A percentile compares a stretch with the other conserved stretches of the same genome.
Evolutionary conservation across 202 grass and related monocot species (phyloP).

Genomic region (Setaria italica): DNA sequence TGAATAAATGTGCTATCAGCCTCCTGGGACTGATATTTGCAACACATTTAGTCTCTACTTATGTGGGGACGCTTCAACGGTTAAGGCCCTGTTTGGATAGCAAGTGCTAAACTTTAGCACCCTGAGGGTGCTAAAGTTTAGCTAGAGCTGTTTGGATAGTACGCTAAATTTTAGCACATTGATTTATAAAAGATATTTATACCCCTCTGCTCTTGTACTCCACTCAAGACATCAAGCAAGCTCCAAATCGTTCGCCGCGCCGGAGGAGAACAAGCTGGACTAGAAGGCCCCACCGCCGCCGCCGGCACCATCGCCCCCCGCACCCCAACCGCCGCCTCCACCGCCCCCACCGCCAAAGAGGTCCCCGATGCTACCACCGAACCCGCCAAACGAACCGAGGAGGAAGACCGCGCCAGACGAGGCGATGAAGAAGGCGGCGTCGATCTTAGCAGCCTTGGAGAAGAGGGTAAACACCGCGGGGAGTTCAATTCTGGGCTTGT

Average conservation of each 20-base stretch:
- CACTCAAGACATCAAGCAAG: too few species aligned
- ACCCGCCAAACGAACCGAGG: constrained; percentile 51
- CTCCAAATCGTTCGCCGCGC: constrained; percentile 49
- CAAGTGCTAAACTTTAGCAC: too few species aligned
- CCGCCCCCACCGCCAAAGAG: constrained; percentile 30
- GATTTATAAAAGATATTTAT: too few species aligned
- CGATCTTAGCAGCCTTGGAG: constrained; percentile 45
- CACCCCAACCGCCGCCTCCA: constrained; percentile 51
- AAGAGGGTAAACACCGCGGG: constrained; percentile 44
- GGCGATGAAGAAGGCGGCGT: constrained; percentile 61
- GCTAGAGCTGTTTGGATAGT: too few species aligned
- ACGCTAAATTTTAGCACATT: too few species aligned
- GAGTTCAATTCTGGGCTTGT: constrained; percentile 42
- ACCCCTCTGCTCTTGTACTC: too few species aligned
- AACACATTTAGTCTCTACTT: too few species aligned
- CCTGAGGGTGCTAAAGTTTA: too few species aligned
- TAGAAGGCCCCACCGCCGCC: constrained; percentile 68
- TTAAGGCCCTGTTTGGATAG: too few species aligned
- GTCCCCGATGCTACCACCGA: constrained; percentile 51
- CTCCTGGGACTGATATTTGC: too few species aligned
- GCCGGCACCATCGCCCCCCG: constrained; percentile 51
- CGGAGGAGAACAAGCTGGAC: constrained; percentile 65
- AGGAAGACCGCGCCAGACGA: constrained; percentile 55
- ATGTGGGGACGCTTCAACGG: too few species aligned
- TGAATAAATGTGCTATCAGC: too few species aligned